These are phyloP conservation scores for Coemansia sp. DNA, from an alignment of 192 early-diverging fungal genomes.

Conservation along the genomic window DNA sequence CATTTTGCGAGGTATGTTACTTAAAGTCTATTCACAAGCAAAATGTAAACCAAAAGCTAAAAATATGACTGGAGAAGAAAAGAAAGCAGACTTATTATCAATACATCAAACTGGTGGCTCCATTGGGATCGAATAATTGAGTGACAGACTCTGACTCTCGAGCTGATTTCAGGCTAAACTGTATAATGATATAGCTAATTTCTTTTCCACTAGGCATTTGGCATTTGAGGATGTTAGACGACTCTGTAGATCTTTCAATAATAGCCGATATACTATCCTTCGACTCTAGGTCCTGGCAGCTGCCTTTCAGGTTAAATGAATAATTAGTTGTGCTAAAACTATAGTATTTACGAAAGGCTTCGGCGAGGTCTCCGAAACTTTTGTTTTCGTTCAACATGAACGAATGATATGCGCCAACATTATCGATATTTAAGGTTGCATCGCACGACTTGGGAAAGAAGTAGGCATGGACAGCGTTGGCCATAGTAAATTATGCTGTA, in stretches of 20 bases:
- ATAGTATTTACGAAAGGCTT: conserved; percentile 1
- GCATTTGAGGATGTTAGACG: neutral
- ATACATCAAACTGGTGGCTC: neutral
- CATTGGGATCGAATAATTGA: neutral
- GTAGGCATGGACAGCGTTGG: neutral
- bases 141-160: neutral
- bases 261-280: neutral
- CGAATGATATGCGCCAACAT: neutral
- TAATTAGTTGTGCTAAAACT: neutral
- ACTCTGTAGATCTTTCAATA: neutral
- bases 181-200: neutral
- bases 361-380: neutral
- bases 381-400: neutral
- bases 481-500: neutral
- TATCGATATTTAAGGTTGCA: neutral
- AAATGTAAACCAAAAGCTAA: too few species aligned
- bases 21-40: too few species aligned
- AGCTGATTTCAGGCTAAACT: neutral
- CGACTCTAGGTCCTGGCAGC: neutral
- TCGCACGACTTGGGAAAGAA: neutral
- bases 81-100: neutral
- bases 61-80: neutral
- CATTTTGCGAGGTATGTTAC: too few species aligned
- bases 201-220: neutral
- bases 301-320: neutral